Conservation (phyloP, 1,139 yeast species). For the Tardiomyces digboiensis region DNA sequence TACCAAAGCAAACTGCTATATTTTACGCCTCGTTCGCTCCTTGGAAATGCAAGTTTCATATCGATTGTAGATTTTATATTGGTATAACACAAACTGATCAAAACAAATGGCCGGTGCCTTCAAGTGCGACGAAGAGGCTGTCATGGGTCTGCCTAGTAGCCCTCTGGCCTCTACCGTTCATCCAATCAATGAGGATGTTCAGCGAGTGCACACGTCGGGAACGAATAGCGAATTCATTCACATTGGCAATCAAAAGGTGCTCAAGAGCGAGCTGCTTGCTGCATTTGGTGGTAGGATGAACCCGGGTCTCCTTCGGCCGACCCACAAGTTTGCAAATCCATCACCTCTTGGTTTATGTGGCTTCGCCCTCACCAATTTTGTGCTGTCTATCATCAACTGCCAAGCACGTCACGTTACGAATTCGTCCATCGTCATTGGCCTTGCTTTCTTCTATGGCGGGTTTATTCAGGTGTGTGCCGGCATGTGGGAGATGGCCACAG, state of each 20-base stretch:
- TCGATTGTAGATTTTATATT: too few relatives aligned
- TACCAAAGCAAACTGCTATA: too few relatives aligned
- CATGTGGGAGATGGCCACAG: slow-evolving; percentile 57
- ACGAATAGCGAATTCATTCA: slow-evolving; percentile 46
- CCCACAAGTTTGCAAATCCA: slow-evolving; percentile 74
- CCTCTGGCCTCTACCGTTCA: neutral
- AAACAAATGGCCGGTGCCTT: neutral
- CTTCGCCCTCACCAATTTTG: slow-evolving; percentile 80
- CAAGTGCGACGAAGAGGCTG: neutral
- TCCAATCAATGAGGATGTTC: neutral
- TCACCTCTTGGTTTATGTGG: slow-evolving; percentile 82
- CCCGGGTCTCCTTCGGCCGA: slow-evolving; percentile 54
- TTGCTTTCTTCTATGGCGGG: slow-evolving; percentile 84
- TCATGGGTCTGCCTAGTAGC: neutral
- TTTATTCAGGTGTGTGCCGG: slow-evolving; percentile 66
- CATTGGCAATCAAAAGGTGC: slow-evolving; percentile 65
- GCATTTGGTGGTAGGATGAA: slow-evolving; percentile 74
- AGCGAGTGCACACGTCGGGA: slow-evolving; percentile 1
- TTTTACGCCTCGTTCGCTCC: too few relatives aligned
- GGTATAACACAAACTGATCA: too few relatives aligned
- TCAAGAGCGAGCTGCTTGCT: slow-evolving; percentile 45
- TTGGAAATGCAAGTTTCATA: too few relatives aligned
- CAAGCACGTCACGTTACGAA: slow-evolving; percentile 48
- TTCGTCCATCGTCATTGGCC: slow-evolving; percentile 54
- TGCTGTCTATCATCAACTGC: slow-evolving; percentile 55